Conservation (phyloP, 1,284 basidiomycete genomes). For the Sutorius eximius region DNA sequence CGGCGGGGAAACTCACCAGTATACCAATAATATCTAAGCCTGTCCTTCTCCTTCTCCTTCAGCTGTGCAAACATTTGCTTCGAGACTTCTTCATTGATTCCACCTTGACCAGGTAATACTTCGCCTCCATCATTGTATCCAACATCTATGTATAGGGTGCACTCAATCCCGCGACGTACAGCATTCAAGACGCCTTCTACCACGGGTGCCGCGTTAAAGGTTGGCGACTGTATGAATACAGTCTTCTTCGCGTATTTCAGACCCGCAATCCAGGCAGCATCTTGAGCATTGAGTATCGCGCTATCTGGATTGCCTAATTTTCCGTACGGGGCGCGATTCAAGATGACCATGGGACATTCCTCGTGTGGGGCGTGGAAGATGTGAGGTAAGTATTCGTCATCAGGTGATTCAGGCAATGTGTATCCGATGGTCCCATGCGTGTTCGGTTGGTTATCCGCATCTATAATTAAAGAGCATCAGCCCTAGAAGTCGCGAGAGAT, state of each 20-base stretch:
- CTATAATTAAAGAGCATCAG: conserved; percentile 25
- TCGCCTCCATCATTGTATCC: conserved; percentile 74
- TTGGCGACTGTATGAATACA: conserved; percentile 80
- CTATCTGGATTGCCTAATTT: conserved; percentile 35
- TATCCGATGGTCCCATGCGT: conserved; percentile 34
- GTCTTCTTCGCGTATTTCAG: conserved; percentile 65
- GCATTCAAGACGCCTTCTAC: conserved; percentile 66
- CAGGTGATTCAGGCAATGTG: conserved; percentile 26
- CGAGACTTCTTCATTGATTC: conserved; percentile 78
- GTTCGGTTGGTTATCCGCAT: conserved; percentile 38
- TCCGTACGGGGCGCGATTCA: conserved; percentile 69
- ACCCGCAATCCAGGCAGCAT: conserved; percentile 75
- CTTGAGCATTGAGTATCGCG: conserved; percentile 65
- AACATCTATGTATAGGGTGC: conserved; percentile 64
- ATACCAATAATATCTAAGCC: conserved; percentile 70
- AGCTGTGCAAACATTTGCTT: conserved; percentile 62
- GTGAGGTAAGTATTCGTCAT: conserved; percentile 41
- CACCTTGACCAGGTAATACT: conserved; percentile 75
- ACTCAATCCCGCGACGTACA: conserved; percentile 66
- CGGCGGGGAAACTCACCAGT: conserved; percentile 34
- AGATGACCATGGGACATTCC: conserved; percentile 73
- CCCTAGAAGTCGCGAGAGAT: neutral
- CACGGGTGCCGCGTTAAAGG: conserved; percentile 72
- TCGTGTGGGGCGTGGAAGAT: conserved; percentile 57
- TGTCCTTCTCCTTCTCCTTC: conserved; percentile 48